Base-by-base conservation (phyloP, 2,329 filamentous ascomycete genomes). In the Fusarium veterinarium region DNA sequence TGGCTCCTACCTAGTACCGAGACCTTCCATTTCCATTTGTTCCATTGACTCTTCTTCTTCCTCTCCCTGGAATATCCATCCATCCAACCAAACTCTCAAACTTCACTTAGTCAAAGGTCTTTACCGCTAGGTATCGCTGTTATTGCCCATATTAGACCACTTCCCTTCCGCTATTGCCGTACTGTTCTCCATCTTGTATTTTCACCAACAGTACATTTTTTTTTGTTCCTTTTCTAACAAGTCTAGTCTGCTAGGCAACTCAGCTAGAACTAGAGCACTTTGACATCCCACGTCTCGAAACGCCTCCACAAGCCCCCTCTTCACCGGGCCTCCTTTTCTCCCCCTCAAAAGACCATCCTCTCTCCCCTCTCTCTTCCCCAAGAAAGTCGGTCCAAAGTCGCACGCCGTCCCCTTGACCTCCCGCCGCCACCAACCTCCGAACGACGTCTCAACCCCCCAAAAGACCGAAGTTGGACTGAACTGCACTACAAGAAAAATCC, bases 281-380 rank as follows among this genome's bases (percentile, higher is more conserved):
- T 58, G 59, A 64, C 69, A 72, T 72, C 55, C 64, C 58, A 69
- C 49, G 51, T 69, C 66, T 72, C 69, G 45, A 51, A 69, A 69
- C 69, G 69, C 69, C 69, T 72, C 69, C 69, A 72, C 69, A 69
- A 69, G 59, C 60, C 61, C 67, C 68, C 69, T 68, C 65, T 37
- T 65, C 55, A 38, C 58, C 33, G 16, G 64, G 45, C 52, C 46
- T 71, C 64, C 69, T 71, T 69, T 72, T 69, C 59, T 52, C 56
- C 69, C 68, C 69, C 61, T 69, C 68, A 72, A 72, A 72, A 72
- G 38, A 65, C 35, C 58, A 69, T 71, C 51, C 41, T 58, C 40
- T 66, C 64, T 56, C 64, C 59, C 66, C 64, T 67, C 66, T 69
- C 48, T 53, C 57, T 51, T 40, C 64, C 52, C 69, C 64, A 45